phyloP scores from a whole-genome alignment of 306 rosid genomes.

The Inga oerstediana region DNA sequence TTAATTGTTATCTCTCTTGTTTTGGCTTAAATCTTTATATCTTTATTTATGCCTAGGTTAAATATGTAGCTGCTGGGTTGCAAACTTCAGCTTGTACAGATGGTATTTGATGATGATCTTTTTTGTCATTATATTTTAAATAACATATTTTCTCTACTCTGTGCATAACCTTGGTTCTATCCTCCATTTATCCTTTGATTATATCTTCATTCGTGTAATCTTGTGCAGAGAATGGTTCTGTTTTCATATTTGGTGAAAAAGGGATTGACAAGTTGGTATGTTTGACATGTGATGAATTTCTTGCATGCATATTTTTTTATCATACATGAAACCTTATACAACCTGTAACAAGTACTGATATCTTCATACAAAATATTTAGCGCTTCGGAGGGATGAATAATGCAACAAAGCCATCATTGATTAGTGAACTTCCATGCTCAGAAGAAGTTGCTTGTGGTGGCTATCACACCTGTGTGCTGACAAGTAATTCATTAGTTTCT shows the following conservation, averaged over 20 bases:
- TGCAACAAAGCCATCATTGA: slow-evolving; percentile 55
- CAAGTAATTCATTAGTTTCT: slow-evolving; percentile 66
- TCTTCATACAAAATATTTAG: slow-evolving; percentile 49
- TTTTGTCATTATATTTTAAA: not conserved
- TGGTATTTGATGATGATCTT: slow-evolving; percentile 53
- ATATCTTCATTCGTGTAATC: slow-evolving; percentile 31
- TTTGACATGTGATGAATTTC: slow-evolving; percentile 24
- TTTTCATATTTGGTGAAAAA: slow-evolving; percentile 78
- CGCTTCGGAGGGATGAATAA: slow-evolving; percentile 47
- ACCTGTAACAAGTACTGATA: slow-evolving; percentile 10
- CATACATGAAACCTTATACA: not conserved
- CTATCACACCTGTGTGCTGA: slow-evolving; percentile 83
- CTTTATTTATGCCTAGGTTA: slow-evolving; percentile 55
- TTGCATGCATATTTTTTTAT: not conserved
- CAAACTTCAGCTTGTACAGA: slow-evolving; percentile 84
- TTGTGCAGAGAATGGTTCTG: slow-evolving; percentile 80
- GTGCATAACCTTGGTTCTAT: slow-evolving; percentile 11
- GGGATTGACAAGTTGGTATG: slow-evolving; percentile 68
- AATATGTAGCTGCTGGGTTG: slow-evolving; percentile 80
- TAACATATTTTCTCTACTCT: not conserved
- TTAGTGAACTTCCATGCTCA: slow-evolving; percentile 66
- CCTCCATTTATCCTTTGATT: slow-evolving; percentile 15
- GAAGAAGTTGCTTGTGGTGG: slow-evolving; percentile 93
- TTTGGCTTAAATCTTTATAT: slow-evolving; percentile 28
- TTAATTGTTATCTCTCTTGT: slow-evolving; percentile 5